Conservation (phyloP, 129 eudicot genomes). For the Ambrosia trifida region DNA sequence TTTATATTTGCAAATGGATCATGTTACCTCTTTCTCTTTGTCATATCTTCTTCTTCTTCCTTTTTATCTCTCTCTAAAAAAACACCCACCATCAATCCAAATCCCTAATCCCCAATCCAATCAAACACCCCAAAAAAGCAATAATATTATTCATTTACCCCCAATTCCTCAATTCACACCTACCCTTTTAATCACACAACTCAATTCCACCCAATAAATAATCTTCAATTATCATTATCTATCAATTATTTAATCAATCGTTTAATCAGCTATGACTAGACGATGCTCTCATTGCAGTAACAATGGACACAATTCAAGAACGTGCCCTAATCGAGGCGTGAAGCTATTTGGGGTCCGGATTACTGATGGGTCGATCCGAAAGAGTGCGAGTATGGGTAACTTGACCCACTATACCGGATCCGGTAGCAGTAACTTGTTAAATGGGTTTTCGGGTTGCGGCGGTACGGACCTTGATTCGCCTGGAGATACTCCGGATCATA, state of each 20-base stretch:
- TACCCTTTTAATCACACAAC: slow-evolving; percentile 10
- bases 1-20: slow-evolving; percentile 31
- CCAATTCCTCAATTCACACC: slow-evolving; percentile 9
- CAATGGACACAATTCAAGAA: slow-evolving; percentile 92
- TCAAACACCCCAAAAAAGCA: slow-evolving; percentile 13
- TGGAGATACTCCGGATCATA: slow-evolving; percentile 55
- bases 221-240: not conserved
- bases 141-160: slow-evolving; percentile 2
- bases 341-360: slow-evolving; percentile 92
- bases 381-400: slow-evolving; percentile 98
- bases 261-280: slow-evolving; percentile 56
- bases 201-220: not conserved
- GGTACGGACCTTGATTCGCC: slow-evolving; percentile 45
- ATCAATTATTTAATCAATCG: not conserved
- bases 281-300: slow-evolving; percentile 95
- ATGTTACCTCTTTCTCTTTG: slow-evolving; percentile 18
- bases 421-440: slow-evolving; percentile 36
- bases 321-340: slow-evolving; percentile 92
- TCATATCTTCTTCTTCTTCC: slow-evolving; percentile 23
- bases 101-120: slow-evolving; percentile 27
- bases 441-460: slow-evolving; percentile 47
- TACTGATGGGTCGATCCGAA: slow-evolving; percentile 87
- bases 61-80: slow-evolving; percentile 23
- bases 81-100: slow-evolving; percentile 30
- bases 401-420: slow-evolving; percentile 67